Percentiles rank a stretch among this genome's conserved stretches.
Evolutionary conservation across 2,329 filamentous ascomycete genomes (phyloP).

Genomic region (Ophiostoma fasciatum): DNA sequence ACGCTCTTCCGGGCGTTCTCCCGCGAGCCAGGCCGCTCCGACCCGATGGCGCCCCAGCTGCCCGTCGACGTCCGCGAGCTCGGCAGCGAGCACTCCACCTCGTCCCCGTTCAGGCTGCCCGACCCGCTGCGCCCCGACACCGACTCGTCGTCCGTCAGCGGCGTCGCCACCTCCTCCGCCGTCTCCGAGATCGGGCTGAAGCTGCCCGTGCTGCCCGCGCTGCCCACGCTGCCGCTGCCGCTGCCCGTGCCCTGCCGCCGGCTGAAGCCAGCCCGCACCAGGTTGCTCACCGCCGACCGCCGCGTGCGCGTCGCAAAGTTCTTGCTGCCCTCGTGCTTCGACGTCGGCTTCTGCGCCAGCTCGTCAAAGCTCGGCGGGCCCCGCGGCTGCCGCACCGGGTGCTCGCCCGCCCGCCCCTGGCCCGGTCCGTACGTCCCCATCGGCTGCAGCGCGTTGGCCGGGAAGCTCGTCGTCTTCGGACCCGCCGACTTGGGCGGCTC

Average conservation of each 20-base stretch:
- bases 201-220: slow-evolving; percentile 54
- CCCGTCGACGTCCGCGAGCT: slow-evolving; percentile 66
- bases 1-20: slow-evolving; percentile 48
- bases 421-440: slow-evolving; percentile 88
- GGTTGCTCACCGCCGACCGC: slow-evolving; percentile 78
- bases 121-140: slow-evolving; percentile 59
- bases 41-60: slow-evolving; percentile 67
- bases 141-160: slow-evolving; percentile 62
- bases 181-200: slow-evolving; percentile 84
- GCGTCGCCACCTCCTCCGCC: slow-evolving; percentile 49
- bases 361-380: slow-evolving; percentile 88
- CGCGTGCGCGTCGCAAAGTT: slow-evolving; percentile 92
- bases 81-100: slow-evolving; percentile 50
- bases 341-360: slow-evolving; percentile 74
- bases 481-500: slow-evolving; percentile 45
- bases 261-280: slow-evolving; percentile 78
- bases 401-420: slow-evolving; percentile 83
- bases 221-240: too few relatives aligned
- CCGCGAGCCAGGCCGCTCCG: slow-evolving; percentile 60
- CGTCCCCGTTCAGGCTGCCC: slow-evolving; percentile 61
- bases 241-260: slow-evolving; percentile 65
- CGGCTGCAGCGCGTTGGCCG: slow-evolving; percentile 56
- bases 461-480: slow-evolving; percentile 68
- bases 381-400: slow-evolving; percentile 83
- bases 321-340: slow-evolving; percentile 89